Base-by-base conservation (phyloP, 257 asterid genomes). In the Nemophila menziesii region DNA sequence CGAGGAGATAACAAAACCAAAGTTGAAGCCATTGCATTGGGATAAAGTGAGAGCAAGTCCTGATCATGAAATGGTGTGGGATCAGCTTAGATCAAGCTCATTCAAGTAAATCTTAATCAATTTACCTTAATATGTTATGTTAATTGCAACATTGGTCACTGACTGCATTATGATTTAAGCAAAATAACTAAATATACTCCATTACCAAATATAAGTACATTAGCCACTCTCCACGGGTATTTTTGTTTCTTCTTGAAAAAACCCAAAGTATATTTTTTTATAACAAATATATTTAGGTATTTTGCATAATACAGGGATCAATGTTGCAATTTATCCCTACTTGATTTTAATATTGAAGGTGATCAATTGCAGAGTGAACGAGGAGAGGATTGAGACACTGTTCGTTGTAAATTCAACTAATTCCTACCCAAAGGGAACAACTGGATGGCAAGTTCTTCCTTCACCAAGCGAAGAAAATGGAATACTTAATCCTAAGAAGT, bases 11-110 rank as follows among this genome's bases (percentile, higher is more conserved):
- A 20, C 16, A 0, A 59, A 51, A 46, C 65, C 65, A 52, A 59
- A 52, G 43, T 18, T 59, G 58, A 59, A 59, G 47, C 57, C 60
- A n/a, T 46, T 60, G 27, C 66, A 60, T 45, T 60, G 66, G 66
- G 66, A 60, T 48, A 60, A 60, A 52, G 66, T 60, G 38, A 60
- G 60, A 38, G 66, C 66, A 60, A 51, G 55, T 29, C 52, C 66
- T 22, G 66, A 60, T 40, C 50, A 54, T 0, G 61, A 61, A 54
- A 60, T 54, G 39, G 66, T 60, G 59, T 60, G 60, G 66, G 66
- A 53, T 54, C 66, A 60, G 40, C 66, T 52, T 22, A 52, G 44
- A 60, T 61, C 67, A 33, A 60, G 66, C 50, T 60, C 66, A 38
- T 60, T 60, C 21, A 60, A 60, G 66, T 60, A 52, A n/a, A n/a